These are phyloP conservation scores for Cupressus sempervirens DNA, from an alignment of 75 land plant genomes.

Conservation along the genomic window DNA sequence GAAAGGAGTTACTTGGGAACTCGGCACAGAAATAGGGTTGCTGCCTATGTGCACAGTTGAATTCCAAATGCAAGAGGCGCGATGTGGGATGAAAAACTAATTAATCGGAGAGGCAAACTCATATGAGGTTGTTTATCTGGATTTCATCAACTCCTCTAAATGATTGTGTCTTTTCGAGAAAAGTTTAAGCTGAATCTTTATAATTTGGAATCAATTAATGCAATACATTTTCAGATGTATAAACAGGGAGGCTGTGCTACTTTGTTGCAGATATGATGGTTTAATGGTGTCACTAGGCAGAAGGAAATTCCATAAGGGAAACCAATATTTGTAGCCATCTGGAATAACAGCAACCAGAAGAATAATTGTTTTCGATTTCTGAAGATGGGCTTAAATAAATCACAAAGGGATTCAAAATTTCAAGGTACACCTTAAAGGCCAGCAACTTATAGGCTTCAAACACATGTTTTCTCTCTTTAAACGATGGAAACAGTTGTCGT, in stretches of 20 bases:
- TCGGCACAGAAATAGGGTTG: background rate
- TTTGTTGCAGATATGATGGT: no score
- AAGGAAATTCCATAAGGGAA: background rate
- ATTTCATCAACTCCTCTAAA: background rate
- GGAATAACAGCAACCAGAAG: background rate
- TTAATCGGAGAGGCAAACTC: no score
- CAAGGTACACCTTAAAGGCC: background rate
- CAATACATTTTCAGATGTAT: background rate
- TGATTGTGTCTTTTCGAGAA: background rate
- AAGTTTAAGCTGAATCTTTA: background rate
- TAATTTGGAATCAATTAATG: background rate
- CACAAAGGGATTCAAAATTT: background rate
- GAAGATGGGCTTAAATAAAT: background rate
- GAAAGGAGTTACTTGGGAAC: background rate
- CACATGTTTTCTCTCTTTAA: constrained; percentile 30
- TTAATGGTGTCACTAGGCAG: background rate
- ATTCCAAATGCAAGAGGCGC: background rate
- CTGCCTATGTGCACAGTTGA: background rate
- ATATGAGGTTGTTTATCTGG: background rate
- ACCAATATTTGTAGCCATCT: background rate
- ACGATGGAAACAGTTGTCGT: constrained; percentile 34
- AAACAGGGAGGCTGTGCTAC: background rate
- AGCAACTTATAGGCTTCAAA: background rate
- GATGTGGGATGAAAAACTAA: background rate
- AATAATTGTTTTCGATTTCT: background rate